phyloP scores from a whole-genome alignment of 257 asterid genomes.

The Jasminum sambac region DNA sequence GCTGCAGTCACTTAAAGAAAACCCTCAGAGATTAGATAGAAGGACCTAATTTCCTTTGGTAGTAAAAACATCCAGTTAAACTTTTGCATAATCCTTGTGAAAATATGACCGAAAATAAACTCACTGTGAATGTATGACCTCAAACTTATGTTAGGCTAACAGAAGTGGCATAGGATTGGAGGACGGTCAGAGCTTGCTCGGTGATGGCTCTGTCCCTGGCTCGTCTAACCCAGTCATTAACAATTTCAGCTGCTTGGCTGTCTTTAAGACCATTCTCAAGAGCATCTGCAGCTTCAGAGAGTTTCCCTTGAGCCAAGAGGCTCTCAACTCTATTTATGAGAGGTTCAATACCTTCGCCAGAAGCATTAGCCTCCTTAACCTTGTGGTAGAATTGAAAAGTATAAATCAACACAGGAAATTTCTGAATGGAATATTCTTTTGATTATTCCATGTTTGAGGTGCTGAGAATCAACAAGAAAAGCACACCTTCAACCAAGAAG shows the following conservation, averaged over 20 bases:
- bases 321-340: slow-evolving; percentile 72
- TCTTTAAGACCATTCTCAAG: slow-evolving; percentile 80
- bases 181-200: slow-evolving; percentile 74
- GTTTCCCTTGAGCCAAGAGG: slow-evolving; percentile 73
- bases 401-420: neutral
- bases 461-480: slow-evolving; percentile 14
- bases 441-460: neutral
- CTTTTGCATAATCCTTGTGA: slow-evolving; percentile 14
- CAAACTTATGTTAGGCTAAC: slow-evolving; percentile 53
- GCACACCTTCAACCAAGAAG: slow-evolving; percentile 82
- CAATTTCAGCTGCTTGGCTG: slow-evolving; percentile 79
- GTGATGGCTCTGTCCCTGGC: slow-evolving; percentile 80
- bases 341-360: slow-evolving; percentile 91
- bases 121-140: neutral
- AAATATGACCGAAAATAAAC: slow-evolving; percentile 14
- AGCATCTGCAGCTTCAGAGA: slow-evolving; percentile 82
- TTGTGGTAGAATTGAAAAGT: slow-evolving; percentile 25
- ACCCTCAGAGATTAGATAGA: neutral
- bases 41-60: slow-evolving; percentile 11
- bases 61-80: neutral
- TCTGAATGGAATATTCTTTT: slow-evolving; percentile 10
- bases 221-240: slow-evolving; percentile 62
- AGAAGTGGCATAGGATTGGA: slow-evolving; percentile 80
- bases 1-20: slow-evolving; percentile 14
- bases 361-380: slow-evolving; percentile 72